Base-by-base conservation (phyloP, 2,329 filamentous ascomycete species). In the Pseudopyricularia cyperi region DNA sequence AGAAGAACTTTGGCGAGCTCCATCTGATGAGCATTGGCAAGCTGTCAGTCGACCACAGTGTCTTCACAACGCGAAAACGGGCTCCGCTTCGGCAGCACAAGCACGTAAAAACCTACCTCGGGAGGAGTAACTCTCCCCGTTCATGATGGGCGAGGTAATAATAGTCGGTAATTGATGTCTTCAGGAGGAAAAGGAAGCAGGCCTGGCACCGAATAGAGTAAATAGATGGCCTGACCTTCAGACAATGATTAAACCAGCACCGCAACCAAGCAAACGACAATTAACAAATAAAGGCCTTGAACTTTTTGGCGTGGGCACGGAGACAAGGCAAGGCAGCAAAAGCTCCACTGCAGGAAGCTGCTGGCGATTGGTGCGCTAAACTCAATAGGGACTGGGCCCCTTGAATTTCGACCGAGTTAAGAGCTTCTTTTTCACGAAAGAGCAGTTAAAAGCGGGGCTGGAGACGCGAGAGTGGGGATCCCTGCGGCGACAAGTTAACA, bases 121-220 rank as follows among this genome's bases (percentile, higher is more conserved):
- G 61, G 85, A 82, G 64, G 82, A 81, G 69, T 90, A 91, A 67
- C 75, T 84, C 67, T 91, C 87, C 65, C 86, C 87, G 84, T 91
- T 91, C 87, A 93, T 93, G 55, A 55, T 80, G 59, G 46, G 15
- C 39, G 22, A 44, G 3, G 14, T 44, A 24, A 12, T 7, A 19
- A 15, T 26, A 15, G 24, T 44, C 24, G 39, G 24, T 7, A 44
- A 44, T 44, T 44, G 39, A 44, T 44, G 39, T 12, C 39, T 44
- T 17, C 39, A 19, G 24, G 39, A 42, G n/a, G 39, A 14, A 12
- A 22, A 24, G 24, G 11, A 12, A 44, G 14, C 17, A 44, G 14
- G 39, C 14, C 19, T 44, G 39, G 19, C 39, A 44, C 17, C 39
- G 22, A 19, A 44, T 44, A 44, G 24, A 44, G 24, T 42, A 44